phyloP scores from a whole-genome alignment of 2,329 filamentous ascomycete species.

The Coniochaeta sp. region DNA sequence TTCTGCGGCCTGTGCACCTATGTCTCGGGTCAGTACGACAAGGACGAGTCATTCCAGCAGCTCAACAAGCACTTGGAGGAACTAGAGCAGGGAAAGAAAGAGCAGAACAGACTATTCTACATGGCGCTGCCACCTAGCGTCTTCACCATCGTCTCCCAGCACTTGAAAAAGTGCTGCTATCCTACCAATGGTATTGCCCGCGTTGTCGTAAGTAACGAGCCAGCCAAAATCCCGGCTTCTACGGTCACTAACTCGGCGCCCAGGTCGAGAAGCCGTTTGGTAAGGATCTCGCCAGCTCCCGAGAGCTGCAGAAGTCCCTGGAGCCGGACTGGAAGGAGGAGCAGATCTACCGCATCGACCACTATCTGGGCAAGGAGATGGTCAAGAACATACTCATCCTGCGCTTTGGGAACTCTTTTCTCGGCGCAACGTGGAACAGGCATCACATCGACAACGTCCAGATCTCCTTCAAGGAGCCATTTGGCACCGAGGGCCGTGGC shows the following conservation, averaged over 20 bases:
- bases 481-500: conserved; percentile 94
- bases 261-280: conserved; percentile 99
- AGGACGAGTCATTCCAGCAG: conserved; percentile 86
- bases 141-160: conserved; percentile 95
- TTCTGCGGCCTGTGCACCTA: conserved; percentile 89
- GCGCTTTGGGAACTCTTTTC: conserved; percentile 97
- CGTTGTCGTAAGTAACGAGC: conserved; percentile 67
- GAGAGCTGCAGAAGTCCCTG: conserved; percentile 88
- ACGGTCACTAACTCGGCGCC: background rate
- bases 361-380: conserved; percentile 99
- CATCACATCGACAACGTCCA: conserved; percentile 99
- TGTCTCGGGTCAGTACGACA: conserved; percentile 94
- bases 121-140: conserved; percentile 98
- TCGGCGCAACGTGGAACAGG: conserved; percentile 97
- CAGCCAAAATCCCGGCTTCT: background rate
- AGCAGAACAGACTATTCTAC: conserved; percentile 94
- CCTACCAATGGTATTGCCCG: conserved; percentile 83
- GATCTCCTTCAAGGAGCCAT: conserved; percentile 99
- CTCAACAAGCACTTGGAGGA: conserved; percentile 81
- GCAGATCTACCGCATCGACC: conserved; percentile 97
- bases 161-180: conserved; percentile 96
- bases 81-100: conserved; percentile 72
- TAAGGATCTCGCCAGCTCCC: conserved; percentile 90
- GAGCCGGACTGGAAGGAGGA: conserved; percentile 98
- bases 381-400: conserved; percentile 99